These are phyloP conservation scores for Amanita inopinata DNA, from an alignment of 768 basidiomycete genomes.

Conservation along the genomic window DNA sequence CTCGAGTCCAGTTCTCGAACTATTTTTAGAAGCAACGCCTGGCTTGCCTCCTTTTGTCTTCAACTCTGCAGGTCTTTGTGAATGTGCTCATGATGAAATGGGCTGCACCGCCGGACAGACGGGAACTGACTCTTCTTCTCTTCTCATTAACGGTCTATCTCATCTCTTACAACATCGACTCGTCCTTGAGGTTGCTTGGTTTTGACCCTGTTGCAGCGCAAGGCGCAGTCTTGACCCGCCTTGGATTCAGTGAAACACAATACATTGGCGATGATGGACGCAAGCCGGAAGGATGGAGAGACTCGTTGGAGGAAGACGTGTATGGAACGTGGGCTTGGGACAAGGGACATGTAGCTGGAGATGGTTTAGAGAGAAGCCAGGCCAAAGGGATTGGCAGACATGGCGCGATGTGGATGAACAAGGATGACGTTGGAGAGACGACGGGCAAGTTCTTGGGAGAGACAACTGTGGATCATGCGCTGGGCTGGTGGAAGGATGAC, in stretches of 20 bases:
- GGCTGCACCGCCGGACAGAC: slow-evolving; percentile 57
- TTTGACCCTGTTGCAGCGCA: slow-evolving; percentile 31
- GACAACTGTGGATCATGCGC: slow-evolving; percentile 40
- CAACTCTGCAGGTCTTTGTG: too few relatives aligned
- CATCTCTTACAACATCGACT: slow-evolving; percentile 66
- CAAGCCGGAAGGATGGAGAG: slow-evolving; percentile 41
- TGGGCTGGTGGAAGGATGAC: slow-evolving; percentile 44
- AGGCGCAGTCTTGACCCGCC: slow-evolving; percentile 25
- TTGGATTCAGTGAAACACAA: slow-evolving; percentile 30
- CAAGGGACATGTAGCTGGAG: slow-evolving; percentile 46
- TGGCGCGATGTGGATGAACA: slow-evolving; percentile 34
- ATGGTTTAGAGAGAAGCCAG: slow-evolving; percentile 41
- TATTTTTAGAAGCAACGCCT: too few relatives aligned
- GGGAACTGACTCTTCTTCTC: slow-evolving; percentile 63
- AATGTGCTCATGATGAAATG: slow-evolving; percentile 37
- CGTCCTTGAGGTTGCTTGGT: slow-evolving; percentile 44
- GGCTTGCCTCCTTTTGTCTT: too few relatives aligned
- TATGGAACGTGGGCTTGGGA: slow-evolving; percentile 68
- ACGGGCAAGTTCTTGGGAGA: slow-evolving; percentile 21
- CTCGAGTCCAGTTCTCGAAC: too few relatives aligned
- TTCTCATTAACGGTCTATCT: slow-evolving; percentile 58
- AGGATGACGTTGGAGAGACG: slow-evolving; percentile 19
- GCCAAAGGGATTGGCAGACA: slow-evolving; percentile 29
- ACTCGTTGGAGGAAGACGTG: slow-evolving; percentile 49
- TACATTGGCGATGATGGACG: slow-evolving; percentile 37